Evolutionary conservation across 257 asterid species (phyloP).

Genomic region (Apocynum venetum): DNA sequence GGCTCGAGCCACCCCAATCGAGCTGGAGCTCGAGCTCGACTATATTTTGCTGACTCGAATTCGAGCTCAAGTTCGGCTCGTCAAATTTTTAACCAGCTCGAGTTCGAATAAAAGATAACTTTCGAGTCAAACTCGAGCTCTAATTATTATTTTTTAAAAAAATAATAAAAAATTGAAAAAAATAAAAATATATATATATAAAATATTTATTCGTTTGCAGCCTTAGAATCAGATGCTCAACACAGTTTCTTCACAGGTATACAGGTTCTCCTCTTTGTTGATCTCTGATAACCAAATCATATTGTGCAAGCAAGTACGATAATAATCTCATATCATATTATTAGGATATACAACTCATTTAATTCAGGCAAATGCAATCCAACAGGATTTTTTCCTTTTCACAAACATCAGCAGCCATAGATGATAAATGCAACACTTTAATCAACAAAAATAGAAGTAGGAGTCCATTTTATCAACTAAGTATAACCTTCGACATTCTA

Average conservation of each 20-base stretch:
- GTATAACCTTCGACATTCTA: neutral
- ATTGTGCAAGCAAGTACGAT: neutral
- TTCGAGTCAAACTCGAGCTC: no score
- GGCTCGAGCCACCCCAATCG: no score
- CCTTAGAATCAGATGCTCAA: neutral
- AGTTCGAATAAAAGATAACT: no score
- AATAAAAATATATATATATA: no score
- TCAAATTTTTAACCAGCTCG: no score
- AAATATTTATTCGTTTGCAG: no score
- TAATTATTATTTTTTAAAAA: no score
- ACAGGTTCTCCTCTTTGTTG: neutral
- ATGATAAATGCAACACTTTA: neutral
- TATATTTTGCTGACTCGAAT: no score
- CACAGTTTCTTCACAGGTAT: neutral
- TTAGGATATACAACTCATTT: neutral
- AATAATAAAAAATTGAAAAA: no score
- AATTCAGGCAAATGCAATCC: neutral
- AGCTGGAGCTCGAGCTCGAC: no score
- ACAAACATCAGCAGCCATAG: neutral
- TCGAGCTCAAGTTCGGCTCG: no score
- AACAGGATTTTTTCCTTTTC: neutral
- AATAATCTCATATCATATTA: neutral
- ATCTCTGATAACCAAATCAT: neutral
- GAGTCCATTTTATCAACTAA: neutral
- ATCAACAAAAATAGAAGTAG: neutral